Evolutionary conservation across 2,329 filamentous ascomycete species (phyloP), one percentile per base, ranked within the genome.

Genomic region (Trichoderma sp.): DNA sequence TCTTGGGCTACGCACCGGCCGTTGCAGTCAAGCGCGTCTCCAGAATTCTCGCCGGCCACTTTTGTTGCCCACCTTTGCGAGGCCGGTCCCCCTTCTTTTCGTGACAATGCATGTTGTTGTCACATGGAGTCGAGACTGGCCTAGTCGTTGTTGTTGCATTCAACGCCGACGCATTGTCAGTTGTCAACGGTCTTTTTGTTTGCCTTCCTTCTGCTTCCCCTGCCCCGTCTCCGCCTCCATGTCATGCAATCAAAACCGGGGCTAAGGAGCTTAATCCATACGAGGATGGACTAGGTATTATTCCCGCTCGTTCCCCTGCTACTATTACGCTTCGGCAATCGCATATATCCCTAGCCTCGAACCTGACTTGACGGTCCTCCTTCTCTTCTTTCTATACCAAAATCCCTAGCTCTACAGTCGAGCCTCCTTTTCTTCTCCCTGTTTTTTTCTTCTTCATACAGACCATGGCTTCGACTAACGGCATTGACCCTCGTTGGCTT

Each of bases 171-270:
- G 34, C 34, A 34, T 10, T 34, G 30, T 10, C 34, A 39, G 34
- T 39, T 34, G 34, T 5, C 39, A 24, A 21, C 43, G 26, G 54
- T 52, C 51, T 47, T 63, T 63, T 55, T 45, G 7, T 48, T 56
- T 19, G 26, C 50, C 17, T 48, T 52, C 28, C 17, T 24, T 19
- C 14, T 47, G 34, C 17, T 52, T 39, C 43, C 34, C n/a, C 50
- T 39, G 34, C 39, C 50, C 51, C 34, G 12, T 63, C 44, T 41
- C 24, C 52, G 21, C 48, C 15, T 30, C 44, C 44, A 26, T 57
- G 43, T 52, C 26, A 41, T 63, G 61, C 52, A 50, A 48, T 19
- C 61, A 63, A 63, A 57, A 63, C 51, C 50, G 61, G 61, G 61
- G 61, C 51, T 44, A 34, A 48, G 61, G 50, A 55, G 43, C 10